phyloP scores from a whole-genome alignment of 768 basidiomycete genomes.

The Pisolithus microcarpus region DNA sequence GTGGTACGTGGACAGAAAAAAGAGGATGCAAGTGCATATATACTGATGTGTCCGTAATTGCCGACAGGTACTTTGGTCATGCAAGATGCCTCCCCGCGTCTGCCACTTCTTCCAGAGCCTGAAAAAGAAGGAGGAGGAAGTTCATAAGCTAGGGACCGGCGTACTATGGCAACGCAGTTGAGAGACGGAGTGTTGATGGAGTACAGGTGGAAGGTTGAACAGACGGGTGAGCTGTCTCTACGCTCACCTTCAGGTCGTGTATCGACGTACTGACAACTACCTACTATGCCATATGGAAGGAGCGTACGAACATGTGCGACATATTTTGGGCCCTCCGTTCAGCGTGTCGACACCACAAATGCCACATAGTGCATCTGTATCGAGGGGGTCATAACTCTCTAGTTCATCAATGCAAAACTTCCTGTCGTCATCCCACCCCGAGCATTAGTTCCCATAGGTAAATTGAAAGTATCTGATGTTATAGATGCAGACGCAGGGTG shows the following conservation, averaged over 20 bases:
- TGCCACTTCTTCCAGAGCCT: no score
- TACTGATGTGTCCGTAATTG: no score
- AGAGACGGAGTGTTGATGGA: slow-evolving; percentile 49
- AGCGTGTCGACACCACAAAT: slow-evolving; percentile 51
- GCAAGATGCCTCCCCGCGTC: no score
- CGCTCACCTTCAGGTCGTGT: neutral
- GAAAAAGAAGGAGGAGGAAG: no score
- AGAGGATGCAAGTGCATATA: no score
- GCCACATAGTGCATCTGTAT: slow-evolving; percentile 32
- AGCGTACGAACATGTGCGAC: slow-evolving; percentile 48
- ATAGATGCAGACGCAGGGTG: slow-evolving; percentile 27
- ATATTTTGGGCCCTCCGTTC: slow-evolving; percentile 42
- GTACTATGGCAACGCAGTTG: slow-evolving; percentile 91
- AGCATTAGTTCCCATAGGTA: slow-evolving; percentile 24
- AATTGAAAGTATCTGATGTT: slow-evolving; percentile 50
- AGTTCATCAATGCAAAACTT: slow-evolving; percentile 5
- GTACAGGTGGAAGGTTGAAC: slow-evolving; percentile 66
- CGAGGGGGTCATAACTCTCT: no score
- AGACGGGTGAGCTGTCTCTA: slow-evolving; percentile 48
- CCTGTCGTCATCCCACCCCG: neutral
- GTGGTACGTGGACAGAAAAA: no score
- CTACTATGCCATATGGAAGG: slow-evolving; percentile 52
- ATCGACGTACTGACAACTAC: neutral
- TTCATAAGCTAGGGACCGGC: slow-evolving; percentile 32
- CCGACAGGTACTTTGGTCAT: no score